Base-by-base conservation (phyloP, 495 filamentous ascomycete genomes). In the Xylaria flabelliformis region DNA sequence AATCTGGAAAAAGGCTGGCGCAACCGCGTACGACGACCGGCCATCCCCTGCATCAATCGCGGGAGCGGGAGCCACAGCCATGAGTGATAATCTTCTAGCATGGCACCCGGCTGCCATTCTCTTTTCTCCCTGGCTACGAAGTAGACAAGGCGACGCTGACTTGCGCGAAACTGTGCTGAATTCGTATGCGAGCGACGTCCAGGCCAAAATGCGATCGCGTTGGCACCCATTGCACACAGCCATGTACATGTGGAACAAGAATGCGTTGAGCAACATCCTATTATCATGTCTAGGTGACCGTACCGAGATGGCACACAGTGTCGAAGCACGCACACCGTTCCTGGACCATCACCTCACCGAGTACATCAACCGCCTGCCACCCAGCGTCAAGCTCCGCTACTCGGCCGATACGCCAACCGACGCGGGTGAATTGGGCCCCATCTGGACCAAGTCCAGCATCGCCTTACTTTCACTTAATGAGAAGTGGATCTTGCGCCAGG, bases 191-290 rank as follows among this genome's bases (percentile, higher is more conserved):
- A 39, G 67, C 19, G 72, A 73, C 21, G 73, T 56, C 10, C 55
- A 76, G 8, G 61, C 73, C 13, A 74, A 76, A 2, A 85, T 87
- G n/a, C n/a, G 13, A 8, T 68, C 72, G 1, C 78, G 75, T 39
- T 88, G 86, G 86, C 87, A 88, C 72, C 82, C 85, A 2, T 73
- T 88, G n/a, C 82, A 88, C 73, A 71, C 85, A 1, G 73, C 86
- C 0, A 66, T 80, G 62, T 88, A 87, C 69, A 65, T 85, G 10
- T 87, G 79, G 78, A 75, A 44, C 19, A 85, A 82, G 61, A 74
- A 67, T 9, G 56, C 76, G 24, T 74, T 89, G 2, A 69, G 82
- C 36, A 86, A 85, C 74, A 74, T 80, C 24, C 71, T 87, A 17
- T 81, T 88, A 2, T 80, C 82, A 0, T 83, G 75, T 64, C 74